These are phyloP conservation scores for Beauveria pseudobassiana DNA, from an alignment of 2,329 filamentous ascomycete species.

Conservation along the genomic window DNA sequence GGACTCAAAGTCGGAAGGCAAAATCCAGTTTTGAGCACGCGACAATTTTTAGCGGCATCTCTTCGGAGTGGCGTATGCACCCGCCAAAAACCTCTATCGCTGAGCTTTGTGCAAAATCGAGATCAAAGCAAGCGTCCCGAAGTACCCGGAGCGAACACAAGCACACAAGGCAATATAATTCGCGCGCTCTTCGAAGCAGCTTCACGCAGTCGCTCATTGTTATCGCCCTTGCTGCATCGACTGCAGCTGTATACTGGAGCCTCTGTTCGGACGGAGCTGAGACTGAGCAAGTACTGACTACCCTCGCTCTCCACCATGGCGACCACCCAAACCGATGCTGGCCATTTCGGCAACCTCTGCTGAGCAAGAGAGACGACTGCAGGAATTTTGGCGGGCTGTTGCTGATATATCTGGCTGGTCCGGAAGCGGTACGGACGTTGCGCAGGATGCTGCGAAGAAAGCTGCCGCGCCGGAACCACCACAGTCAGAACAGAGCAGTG, in stretches of 20 bases:
- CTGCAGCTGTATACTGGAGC: background rate
- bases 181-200: background rate
- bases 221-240: background rate
- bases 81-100: background rate
- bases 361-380: slow-evolving; percentile 82
- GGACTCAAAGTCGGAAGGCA: background rate
- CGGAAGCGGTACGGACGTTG: slow-evolving; percentile 19
- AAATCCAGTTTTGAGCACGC: background rate
- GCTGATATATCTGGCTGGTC: slow-evolving; percentile 67
- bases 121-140: background rate
- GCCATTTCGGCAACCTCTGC: slow-evolving; percentile 79
- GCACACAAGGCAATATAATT: background rate
- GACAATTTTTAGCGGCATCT: background rate
- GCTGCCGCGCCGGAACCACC: slow-evolving; percentile 20
- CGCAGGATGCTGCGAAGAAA: slow-evolving; percentile 23
- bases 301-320: slow-evolving; percentile 27
- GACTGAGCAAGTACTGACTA: background rate
- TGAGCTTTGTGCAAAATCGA: background rate
- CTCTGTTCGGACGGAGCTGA: background rate
- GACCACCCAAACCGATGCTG: slow-evolving; percentile 44
- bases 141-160: background rate
- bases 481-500: slow-evolving; percentile 42
- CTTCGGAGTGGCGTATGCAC: background rate
- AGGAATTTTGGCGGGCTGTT: slow-evolving; percentile 74
- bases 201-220: background rate